Percentiles rank a stretch among this genome's conserved stretches.
phyloP scores from a whole-genome alignment of 257 asterid genomes.

The Plectranthus barbatus region DNA sequence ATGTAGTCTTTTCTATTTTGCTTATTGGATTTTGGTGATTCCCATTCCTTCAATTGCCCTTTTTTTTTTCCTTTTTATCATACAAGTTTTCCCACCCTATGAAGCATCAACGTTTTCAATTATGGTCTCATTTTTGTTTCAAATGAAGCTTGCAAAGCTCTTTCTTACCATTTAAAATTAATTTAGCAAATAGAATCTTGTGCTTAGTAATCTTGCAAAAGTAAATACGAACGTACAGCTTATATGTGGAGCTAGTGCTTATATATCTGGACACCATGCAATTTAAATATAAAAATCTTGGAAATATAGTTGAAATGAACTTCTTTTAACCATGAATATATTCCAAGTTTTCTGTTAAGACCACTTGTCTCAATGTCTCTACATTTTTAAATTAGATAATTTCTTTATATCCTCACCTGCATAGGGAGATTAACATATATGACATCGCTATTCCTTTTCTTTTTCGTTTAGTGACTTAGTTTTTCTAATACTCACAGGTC shows the following conservation, averaged over 20 bases:
- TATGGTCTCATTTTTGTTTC: no score
- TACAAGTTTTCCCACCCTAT: no score
- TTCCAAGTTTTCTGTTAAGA: neutral
- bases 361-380: neutral
- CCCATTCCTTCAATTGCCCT: no score
- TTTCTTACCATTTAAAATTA: no score
- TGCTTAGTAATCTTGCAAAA: no score
- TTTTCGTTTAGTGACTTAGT: constrained; percentile 4
- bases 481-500: constrained; percentile 35
- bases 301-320: neutral
- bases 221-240: neutral
- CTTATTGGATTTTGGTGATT: no score
- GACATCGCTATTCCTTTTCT: neutral
- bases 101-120: no score
- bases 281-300: neutral
- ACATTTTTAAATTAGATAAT: neutral
- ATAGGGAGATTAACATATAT: neutral
- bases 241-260: neutral
- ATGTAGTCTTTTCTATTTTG: no score
- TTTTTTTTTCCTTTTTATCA: no score
- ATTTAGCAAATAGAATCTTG: no score
- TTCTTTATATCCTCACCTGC: neutral
- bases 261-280: neutral
- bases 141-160: no score
- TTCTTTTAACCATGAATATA: neutral